These are phyloP conservation scores for Talaromyces sp. DNA, from an alignment of 2,329 filamentous ascomycete genomes.

Conservation along the genomic window DNA sequence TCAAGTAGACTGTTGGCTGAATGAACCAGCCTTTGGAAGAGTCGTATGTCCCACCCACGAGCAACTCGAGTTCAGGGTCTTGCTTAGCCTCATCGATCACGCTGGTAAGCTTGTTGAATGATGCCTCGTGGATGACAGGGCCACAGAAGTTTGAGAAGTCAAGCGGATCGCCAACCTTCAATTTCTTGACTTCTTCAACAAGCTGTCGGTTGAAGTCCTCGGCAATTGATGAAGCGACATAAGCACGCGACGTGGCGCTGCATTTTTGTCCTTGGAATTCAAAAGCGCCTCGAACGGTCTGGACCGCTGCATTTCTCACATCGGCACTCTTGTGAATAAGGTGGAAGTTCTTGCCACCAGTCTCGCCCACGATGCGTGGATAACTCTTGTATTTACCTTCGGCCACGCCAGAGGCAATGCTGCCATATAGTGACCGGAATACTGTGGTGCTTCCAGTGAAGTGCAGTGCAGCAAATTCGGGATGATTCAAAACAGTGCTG, in stretches of 20 bases:
- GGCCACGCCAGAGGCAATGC: slow-evolving; percentile 76
- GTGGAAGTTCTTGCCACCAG: slow-evolving; percentile 92
- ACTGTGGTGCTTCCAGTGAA: slow-evolving; percentile 91
- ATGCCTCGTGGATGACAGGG: slow-evolving; percentile 76
- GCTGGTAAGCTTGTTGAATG: slow-evolving; percentile 72
- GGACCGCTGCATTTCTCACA: slow-evolving; percentile 69
- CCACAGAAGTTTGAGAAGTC: slow-evolving; percentile 76
- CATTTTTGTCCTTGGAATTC: slow-evolving; percentile 93
- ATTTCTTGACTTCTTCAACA: slow-evolving; percentile 61
- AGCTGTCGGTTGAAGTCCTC: slow-evolving; percentile 65
- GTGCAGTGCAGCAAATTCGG: slow-evolving; percentile 82
- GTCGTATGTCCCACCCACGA: slow-evolving; percentile 74
- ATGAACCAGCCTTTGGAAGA: slow-evolving; percentile 76
- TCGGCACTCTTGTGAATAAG: slow-evolving; percentile 73
- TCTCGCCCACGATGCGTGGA: slow-evolving; percentile 84
- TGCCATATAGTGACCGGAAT: slow-evolving; percentile 81
- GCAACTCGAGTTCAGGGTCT: slow-evolving; percentile 65
- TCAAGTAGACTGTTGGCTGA: slow-evolving; percentile 75
- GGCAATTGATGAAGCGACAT: slow-evolving; percentile 72
- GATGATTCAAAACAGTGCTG: slow-evolving; percentile 67
- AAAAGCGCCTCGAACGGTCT: slow-evolving; percentile 81
- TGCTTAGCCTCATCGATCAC: slow-evolving; percentile 77
- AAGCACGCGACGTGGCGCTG: slow-evolving; percentile 74
- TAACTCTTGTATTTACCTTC: slow-evolving; percentile 80
- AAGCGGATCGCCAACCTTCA: slow-evolving; percentile 66